A percentile compares a stretch with the other conserved stretches of the same genome.
These are phyloP conservation scores for Chrysoporthe deuterocubensis DNA, from an alignment of 2,329 filamentous ascomycete species.

Conservation along the genomic window DNA sequence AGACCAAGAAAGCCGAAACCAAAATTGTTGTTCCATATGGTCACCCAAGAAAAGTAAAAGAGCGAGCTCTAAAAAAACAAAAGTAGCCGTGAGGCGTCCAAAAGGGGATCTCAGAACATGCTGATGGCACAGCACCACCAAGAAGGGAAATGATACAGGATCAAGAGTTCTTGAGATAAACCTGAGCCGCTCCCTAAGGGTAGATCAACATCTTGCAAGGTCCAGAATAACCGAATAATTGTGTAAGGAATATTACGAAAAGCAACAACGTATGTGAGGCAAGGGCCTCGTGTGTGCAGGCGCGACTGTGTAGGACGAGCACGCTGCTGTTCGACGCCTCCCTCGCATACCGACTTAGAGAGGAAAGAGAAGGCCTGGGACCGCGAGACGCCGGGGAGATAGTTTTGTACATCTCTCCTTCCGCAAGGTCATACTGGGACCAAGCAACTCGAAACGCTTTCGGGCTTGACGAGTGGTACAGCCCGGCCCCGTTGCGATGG, in stretches of 20 bases:
- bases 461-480: conserved; percentile 14
- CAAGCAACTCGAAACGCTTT: conserved; percentile 19
- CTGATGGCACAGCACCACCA: conserved; percentile 12
- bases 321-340: conserved; percentile 8
- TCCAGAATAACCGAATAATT: conserved; percentile 6
- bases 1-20: conserved; percentile 23
- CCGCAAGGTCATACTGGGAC: conserved; percentile 10
- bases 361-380: conserved; percentile 9
- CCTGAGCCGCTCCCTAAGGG: conserved; percentile 10
- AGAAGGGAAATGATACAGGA: conserved; percentile 18
- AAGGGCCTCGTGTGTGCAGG: conserved; percentile 17
- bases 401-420: conserved; percentile 16
- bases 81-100: conserved; percentile 23
- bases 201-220: conserved; percentile 24
- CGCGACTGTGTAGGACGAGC: conserved; percentile 5
- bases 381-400: conserved; percentile 21
- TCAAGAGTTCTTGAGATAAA: conserved; percentile 10
- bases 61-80: conserved; percentile 6
- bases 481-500: conserved; percentile 7
- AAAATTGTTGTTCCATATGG: conserved; percentile 21
- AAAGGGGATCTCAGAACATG: conserved; percentile 18
- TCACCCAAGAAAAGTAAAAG: conserved; percentile 6
- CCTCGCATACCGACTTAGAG: not conserved
- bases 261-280: conserved; percentile 10
- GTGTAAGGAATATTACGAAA: conserved; percentile 1